A percentile compares a stretch with the other conserved stretches of the same genome.
These are phyloP conservation scores for Leptographium lundbergii DNA, from an alignment of 2,329 filamentous ascomycete species.

Conservation along the genomic window DNA sequence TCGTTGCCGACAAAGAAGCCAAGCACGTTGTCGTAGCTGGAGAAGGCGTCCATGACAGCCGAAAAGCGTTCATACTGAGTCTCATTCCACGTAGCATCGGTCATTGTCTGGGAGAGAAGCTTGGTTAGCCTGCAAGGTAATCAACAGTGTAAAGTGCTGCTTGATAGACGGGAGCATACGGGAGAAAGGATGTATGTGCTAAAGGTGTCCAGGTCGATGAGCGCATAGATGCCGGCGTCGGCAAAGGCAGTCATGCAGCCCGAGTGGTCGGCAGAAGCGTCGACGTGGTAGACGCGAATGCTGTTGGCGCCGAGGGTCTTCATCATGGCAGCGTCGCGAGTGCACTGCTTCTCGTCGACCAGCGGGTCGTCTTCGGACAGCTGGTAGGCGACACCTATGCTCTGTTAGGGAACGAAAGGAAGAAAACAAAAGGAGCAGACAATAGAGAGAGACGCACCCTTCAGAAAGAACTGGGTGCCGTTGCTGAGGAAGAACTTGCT, in stretches of 20 bases:
- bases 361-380: conserved; percentile 57
- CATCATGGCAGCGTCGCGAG: conserved; percentile 65
- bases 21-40: conserved; percentile 64
- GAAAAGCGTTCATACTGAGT: conserved; percentile 57
- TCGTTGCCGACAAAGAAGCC: conserved; percentile 87
- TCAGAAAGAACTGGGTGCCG: conserved; percentile 73
- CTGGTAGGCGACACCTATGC: conserved; percentile 60
- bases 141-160: too few species aligned
- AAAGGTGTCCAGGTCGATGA: conserved; percentile 73
- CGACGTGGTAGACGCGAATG: conserved; percentile 82
- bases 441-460: conserved; percentile 38
- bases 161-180: conserved; percentile 24
- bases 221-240: conserved; percentile 69
- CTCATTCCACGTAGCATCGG: conserved; percentile 56
- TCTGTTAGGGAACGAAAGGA: not conserved
- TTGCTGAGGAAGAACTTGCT: conserved; percentile 78
- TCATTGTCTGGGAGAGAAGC: conserved; percentile 36
- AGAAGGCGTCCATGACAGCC: conserved; percentile 65
- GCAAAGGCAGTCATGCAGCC: conserved; percentile 73
- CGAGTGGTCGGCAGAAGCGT: conserved; percentile 55
- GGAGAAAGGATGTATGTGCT: conserved; percentile 50
- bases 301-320: conserved; percentile 68
- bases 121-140: not conserved
- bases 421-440: not conserved
- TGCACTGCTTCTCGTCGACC: conserved; percentile 61